Conservation (phyloP, 805 yeast species). For the Jamesozyma piceae region DNA sequence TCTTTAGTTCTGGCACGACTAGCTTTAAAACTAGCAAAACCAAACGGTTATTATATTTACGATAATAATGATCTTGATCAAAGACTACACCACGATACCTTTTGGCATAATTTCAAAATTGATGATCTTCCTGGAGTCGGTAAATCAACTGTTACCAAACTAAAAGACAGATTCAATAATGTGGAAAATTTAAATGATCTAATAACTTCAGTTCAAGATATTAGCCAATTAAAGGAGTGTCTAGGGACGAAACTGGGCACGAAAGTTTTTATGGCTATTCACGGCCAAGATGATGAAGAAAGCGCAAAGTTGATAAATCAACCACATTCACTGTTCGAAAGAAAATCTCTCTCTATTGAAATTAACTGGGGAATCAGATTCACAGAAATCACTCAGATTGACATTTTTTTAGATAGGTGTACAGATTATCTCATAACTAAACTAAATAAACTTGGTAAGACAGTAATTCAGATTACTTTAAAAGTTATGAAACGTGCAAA, state of each 20-base stretch:
- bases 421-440: conserved; percentile 52
- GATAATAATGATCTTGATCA: conserved; percentile 29
- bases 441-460: conserved; percentile 36
- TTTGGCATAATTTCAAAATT: conserved; percentile 22
- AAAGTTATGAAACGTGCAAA: conserved; percentile 56
- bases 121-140: conserved; percentile 59
- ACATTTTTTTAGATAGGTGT: conserved; percentile 48
- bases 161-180: conserved; percentile 24
- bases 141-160: conserved; percentile 37
- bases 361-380: conserved; percentile 87
- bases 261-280: conserved; percentile 48
- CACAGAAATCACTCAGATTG: conserved; percentile 49
- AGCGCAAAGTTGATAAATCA: conserved; percentile 41
- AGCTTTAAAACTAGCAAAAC: conserved; percentile 68
- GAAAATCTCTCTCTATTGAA: conserved; percentile 80
- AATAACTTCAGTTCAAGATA: conserved; percentile 15
- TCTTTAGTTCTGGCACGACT: conserved; percentile 74
- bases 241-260: conserved; percentile 67
- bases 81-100: too few species aligned
- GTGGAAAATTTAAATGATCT: conserved; percentile 32
- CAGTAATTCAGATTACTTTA: conserved; percentile 52
- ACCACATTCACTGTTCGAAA: conserved; percentile 39
- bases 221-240: conserved; percentile 31
- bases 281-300: conserved; percentile 60
- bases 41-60: conserved; percentile 47